Evolutionary conservation across 2,329 filamentous ascomycete species (phyloP).

Genomic region (Colletotrichum sojae): DNA sequence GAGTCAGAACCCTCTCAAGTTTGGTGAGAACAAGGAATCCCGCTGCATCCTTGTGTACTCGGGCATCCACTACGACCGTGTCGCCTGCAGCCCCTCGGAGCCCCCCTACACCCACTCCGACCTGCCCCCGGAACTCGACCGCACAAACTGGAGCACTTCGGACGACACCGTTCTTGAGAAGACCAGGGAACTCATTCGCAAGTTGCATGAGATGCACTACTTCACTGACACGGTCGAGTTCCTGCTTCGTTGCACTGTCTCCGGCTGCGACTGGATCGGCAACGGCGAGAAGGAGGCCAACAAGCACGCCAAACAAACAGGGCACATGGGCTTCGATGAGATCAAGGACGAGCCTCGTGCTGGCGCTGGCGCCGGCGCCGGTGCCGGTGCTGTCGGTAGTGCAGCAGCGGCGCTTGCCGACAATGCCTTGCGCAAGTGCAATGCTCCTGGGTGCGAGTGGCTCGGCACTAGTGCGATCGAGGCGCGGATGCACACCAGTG

Average conservation of each 20-base stretch:
- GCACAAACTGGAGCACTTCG: slow-evolving; percentile 68
- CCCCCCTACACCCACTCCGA: slow-evolving; percentile 68
- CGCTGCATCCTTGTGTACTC: slow-evolving; percentile 90
- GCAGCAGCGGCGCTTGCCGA: not conserved
- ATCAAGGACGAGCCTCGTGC: slow-evolving; percentile 75
- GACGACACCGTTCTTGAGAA: slow-evolving; percentile 79
- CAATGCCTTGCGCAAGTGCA: slow-evolving; percentile 83
- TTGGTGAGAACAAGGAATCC: slow-evolving; percentile 80
- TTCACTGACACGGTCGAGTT: slow-evolving; percentile 91
- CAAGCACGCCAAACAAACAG: slow-evolving; percentile 73
- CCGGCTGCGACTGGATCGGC: slow-evolving; percentile 75
- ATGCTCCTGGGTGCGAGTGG: slow-evolving; percentile 72
- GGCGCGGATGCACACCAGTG: slow-evolving; percentile 69
- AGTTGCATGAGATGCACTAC: slow-evolving; percentile 81
- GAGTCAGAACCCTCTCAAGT: slow-evolving; percentile 63
- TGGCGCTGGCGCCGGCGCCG: not conserved
- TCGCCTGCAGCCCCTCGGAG: slow-evolving; percentile 79
- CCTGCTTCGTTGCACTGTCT: slow-evolving; percentile 79
- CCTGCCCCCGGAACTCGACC: slow-evolving; percentile 81
- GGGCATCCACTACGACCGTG: slow-evolving; percentile 93
- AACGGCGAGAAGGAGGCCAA: slow-evolving; percentile 75
- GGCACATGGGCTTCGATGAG: slow-evolving; percentile 71
- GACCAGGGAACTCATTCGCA: slow-evolving; percentile 74
- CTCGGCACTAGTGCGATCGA: slow-evolving; percentile 75
- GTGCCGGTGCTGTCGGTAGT: not conserved